Conservation (phyloP, 164 flowering plant genomes). For the grape (Vitis vinifera) region DNA sequence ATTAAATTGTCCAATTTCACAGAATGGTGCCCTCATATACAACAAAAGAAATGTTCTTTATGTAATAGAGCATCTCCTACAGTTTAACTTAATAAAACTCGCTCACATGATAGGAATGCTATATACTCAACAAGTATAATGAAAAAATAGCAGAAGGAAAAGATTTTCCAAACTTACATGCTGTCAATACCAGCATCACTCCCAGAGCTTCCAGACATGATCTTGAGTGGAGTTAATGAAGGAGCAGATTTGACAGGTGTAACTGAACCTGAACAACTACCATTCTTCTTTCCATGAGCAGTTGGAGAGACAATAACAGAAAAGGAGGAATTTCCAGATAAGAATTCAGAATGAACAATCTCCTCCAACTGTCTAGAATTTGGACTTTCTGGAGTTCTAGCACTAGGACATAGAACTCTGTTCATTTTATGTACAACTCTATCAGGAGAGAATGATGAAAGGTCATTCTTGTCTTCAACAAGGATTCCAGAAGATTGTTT, state of each 20-base stretch:
- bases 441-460: constrained; percentile 56
- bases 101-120: too few species aligned
- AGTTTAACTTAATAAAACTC: too few species aligned
- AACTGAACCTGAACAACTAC: constrained; percentile 22
- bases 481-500: constrained; percentile 49
- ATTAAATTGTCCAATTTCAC: too few species aligned
- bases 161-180: constrained; percentile 48
- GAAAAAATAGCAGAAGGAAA: neutral
- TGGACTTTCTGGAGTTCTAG: constrained; percentile 38
- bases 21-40: too few species aligned
- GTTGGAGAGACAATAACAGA: constrained; percentile 39
- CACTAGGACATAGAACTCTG: constrained; percentile 24
- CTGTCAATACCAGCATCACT: constrained; percentile 36
- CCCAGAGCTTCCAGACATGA: constrained; percentile 30
- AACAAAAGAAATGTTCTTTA: too few species aligned
- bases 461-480: constrained; percentile 51
- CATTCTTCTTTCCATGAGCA: constrained; percentile 32
- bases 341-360: constrained; percentile 24
- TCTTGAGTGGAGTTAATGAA: constrained; percentile 31
- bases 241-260: constrained; percentile 26
- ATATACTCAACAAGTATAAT: too few species aligned
- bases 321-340: constrained; percentile 28
- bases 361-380: constrained; percentile 31
- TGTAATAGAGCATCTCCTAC: too few species aligned
- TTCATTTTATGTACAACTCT: constrained; percentile 36